Conservation (phyloP, 495 filamentous ascomycete species). For the Podospora didyma region DNA sequence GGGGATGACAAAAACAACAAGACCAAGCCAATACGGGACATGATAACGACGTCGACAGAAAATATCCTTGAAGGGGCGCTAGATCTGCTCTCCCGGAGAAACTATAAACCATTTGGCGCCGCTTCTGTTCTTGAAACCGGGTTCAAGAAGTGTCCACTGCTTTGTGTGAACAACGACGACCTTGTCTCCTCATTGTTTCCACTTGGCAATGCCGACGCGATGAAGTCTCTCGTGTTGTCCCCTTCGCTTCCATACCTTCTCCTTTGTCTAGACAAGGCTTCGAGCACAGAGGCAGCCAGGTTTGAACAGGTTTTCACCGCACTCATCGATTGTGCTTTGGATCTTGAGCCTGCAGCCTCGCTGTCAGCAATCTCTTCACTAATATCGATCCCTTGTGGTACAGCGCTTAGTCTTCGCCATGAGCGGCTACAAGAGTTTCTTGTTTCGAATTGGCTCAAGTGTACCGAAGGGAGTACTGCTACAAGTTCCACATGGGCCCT, state of each 20-base stretch:
- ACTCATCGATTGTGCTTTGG: slow-evolving; percentile 29
- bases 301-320: slow-evolving; percentile 33
- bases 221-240: slow-evolving; percentile 28
- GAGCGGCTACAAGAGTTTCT: slow-evolving; percentile 39
- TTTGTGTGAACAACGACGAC: slow-evolving; percentile 13
- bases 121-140: slow-evolving; percentile 56
- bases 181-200: slow-evolving; percentile 19
- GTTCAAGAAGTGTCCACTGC: slow-evolving; percentile 26
- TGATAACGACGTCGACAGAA: slow-evolving; percentile 13
- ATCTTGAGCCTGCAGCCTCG: slow-evolving; percentile 11
- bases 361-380: slow-evolving; percentile 32
- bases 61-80: slow-evolving; percentile 30
- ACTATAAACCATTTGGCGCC: slow-evolving; percentile 81
- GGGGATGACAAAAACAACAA: background rate
- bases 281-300: slow-evolving; percentile 32
- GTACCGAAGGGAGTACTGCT: slow-evolving; percentile 14
- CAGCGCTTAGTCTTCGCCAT: slow-evolving; percentile 21
- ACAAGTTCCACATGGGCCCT: slow-evolving; percentile 29
- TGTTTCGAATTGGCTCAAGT: slow-evolving; percentile 28
- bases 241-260: slow-evolving; percentile 32
- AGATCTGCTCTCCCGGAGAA: slow-evolving; percentile 43
- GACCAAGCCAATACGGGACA: background rate
- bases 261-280: slow-evolving; percentile 29
- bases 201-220: slow-evolving; percentile 8
- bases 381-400: slow-evolving; percentile 31